A percentile compares a stretch with the other conserved stretches of the same genome.
Evolutionary conservation across 495 filamentous ascomycete species (phyloP).

Genomic region (Aspergillus diversus): DNA sequence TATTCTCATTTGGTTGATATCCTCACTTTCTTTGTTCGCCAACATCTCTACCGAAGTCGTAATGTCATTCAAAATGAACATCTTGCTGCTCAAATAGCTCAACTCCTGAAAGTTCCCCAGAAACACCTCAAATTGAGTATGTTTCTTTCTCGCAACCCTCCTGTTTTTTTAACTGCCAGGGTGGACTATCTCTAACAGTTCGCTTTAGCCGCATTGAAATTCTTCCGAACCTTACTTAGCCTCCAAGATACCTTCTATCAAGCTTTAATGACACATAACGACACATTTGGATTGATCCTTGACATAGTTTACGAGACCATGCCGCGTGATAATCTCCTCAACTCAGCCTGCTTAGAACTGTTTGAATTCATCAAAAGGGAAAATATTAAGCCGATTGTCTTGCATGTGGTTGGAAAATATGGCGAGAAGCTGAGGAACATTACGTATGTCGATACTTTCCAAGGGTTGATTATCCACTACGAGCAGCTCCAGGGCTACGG

Average conservation of each 20-base stretch:
- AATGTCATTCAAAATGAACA: constrained; percentile 83
- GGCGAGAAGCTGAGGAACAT: constrained; percentile 79
- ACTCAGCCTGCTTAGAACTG: constrained; percentile 93
- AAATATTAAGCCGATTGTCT: constrained; percentile 77
- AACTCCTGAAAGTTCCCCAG: constrained; percentile 81
- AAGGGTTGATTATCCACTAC: constrained; percentile 71
- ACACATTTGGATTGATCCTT: constrained; percentile 84
- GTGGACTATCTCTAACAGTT: constrained; percentile 18
- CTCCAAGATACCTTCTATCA: constrained; percentile 93
- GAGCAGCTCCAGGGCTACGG: constrained; percentile 79
- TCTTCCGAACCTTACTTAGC: constrained; percentile 85
- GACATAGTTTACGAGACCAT: constrained; percentile 88
- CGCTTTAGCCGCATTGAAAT: constrained; percentile 79
- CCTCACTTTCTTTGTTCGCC: constrained; percentile 90
- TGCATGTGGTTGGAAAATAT: constrained; percentile 86
- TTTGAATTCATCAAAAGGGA: constrained; percentile 91
- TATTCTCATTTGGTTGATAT: constrained; percentile 93
- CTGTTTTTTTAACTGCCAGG: background rate
- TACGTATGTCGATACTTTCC: constrained; percentile 86
- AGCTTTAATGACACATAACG: constrained; percentile 80
- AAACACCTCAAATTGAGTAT: constrained; percentile 92
- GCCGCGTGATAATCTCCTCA: constrained; percentile 93
- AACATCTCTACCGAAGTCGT: constrained; percentile 83
- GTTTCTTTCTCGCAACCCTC: constrained; percentile 30
- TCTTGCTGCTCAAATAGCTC: constrained; percentile 77